Evolutionary conservation across 1,284 basidiomycete genomes (phyloP), one percentile per base, ranked within the genome.

Genomic region (Tranzscheliella williamsii): DNA sequence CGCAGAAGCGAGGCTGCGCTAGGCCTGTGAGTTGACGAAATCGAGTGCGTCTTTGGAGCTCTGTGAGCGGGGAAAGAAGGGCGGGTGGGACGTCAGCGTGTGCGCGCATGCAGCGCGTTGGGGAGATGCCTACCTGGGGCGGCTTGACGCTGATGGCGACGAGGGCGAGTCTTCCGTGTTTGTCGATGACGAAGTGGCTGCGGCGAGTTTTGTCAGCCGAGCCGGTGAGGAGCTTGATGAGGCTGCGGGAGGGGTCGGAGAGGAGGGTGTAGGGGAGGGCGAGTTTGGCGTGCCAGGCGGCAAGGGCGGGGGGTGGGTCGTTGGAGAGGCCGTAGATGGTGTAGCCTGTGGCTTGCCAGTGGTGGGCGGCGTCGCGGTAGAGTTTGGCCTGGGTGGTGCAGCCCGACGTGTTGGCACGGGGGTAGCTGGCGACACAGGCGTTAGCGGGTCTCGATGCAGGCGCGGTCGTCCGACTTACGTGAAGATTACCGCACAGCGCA

Each of bases 281-380:
- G 80, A 91, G 89, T 86, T 81, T 81, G 22, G 65, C 68, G 42
- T 76, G 79, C 64, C 50, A 71, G 16, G 23, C 50, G 4, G 57
- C 83, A 27, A 93, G 89, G 4, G 88, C 86, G 5, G 82, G 74
- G 1, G 89, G 84, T n/a, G 84, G 81, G 78, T 95, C 92, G 18
- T 86, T 86, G 68, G 89, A 91, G 52, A 96, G 79, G 53, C 91
- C 91, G 78, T 89, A 92, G 31, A 95, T 86, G 32, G 83, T 83
- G 79, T 86, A 95, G 36, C 85, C 83, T 43, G 83, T 74, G 5
- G 83, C 80, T 3, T 82, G 81, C 75, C 93, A 92, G 60, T 89
- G 86, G 7, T 84, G 82, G 77, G 88, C 88, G 35, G 81, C 81
- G 77, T 95, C 91, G 26, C 91, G 84, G 82, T 87, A 72, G 13